A percentile compares a stretch with the other conserved stretches of the same genome.
Conservation (phyloP, 257 asterid species). For the Eustoma russellianum region DNA sequence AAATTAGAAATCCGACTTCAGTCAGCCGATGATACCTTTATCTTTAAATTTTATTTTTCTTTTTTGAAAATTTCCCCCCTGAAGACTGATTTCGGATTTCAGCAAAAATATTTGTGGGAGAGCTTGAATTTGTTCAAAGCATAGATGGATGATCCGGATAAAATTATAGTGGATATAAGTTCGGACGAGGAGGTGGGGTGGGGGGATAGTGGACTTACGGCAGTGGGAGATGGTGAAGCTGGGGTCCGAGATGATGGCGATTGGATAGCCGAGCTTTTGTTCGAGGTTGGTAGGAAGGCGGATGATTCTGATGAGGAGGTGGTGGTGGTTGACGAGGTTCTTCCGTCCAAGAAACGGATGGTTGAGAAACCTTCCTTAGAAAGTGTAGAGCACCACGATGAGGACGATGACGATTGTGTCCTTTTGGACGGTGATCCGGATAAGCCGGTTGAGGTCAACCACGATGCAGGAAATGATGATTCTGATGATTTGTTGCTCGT, state of each 20-base stretch:
- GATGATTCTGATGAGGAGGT: constrained; percentile 50
- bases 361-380: constrained; percentile 12
- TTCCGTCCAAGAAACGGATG: constrained; percentile 17
- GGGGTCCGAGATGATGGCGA: constrained; percentile 37
- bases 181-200: constrained; percentile 64
- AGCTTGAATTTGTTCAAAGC: too few species aligned
- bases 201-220: constrained; percentile 13
- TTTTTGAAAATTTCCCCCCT: too few species aligned
- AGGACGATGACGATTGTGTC: constrained; percentile 55
- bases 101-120: too few species aligned
- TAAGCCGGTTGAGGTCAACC: constrained; percentile 23
- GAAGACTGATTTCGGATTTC: too few species aligned
- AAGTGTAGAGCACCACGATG: constrained; percentile 22
- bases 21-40: background rate
- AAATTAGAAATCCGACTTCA: too few species aligned
- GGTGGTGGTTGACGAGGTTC: constrained; percentile 35
- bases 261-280: constrained; percentile 51
- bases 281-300: constrained; percentile 25
- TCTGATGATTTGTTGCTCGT: constrained; percentile 60
- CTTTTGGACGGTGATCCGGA: constrained; percentile 71
- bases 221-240: constrained; percentile 12
- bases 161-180: constrained; percentile 44
- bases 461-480: constrained; percentile 22
- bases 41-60: too few species aligned
- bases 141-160: constrained; percentile 35